These are phyloP conservation scores for Metarhizium sp. DNA, from an alignment of 2,329 filamentous ascomycete genomes.

Conservation along the genomic window DNA sequence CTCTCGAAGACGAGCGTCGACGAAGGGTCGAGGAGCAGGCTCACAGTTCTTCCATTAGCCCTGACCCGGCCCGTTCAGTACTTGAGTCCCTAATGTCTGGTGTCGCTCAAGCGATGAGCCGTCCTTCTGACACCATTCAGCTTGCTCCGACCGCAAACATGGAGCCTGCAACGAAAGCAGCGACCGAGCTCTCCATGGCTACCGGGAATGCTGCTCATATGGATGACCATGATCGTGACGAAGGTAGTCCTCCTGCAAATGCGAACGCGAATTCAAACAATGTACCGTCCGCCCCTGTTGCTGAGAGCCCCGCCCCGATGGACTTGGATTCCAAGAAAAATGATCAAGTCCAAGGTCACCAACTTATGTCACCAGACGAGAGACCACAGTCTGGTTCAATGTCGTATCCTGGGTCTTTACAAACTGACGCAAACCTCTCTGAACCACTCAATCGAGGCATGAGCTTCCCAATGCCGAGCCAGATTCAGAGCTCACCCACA, in stretches of 20 bases:
- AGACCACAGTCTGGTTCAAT: slow-evolving; percentile 39
- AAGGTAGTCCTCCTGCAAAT: slow-evolving; percentile 24
- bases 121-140: slow-evolving; percentile 42
- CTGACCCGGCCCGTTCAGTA: slow-evolving; percentile 44
- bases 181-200: slow-evolving; percentile 22
- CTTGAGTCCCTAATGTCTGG: slow-evolving; percentile 46
- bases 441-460: slow-evolving; percentile 41
- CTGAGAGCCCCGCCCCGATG: slow-evolving; percentile 44
- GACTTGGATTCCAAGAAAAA: slow-evolving; percentile 39
- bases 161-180: slow-evolving; percentile 29
- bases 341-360: slow-evolving; percentile 24
- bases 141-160: slow-evolving; percentile 33
- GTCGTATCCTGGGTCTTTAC: slow-evolving; percentile 45
- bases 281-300: slow-evolving; percentile 33
- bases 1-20: slow-evolving; percentile 43
- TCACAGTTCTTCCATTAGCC: slow-evolving; percentile 34
- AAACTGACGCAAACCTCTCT: slow-evolving; percentile 30
- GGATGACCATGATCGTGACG: slow-evolving; percentile 32
- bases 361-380: slow-evolving; percentile 40
- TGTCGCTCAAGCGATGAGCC: slow-evolving; percentile 43
- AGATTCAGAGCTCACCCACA: slow-evolving; percentile 42
- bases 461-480: slow-evolving; percentile 46
- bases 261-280: slow-evolving; percentile 31
- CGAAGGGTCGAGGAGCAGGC: slow-evolving; percentile 29
- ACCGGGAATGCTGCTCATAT: slow-evolving; percentile 23